Base-by-base conservation (phyloP, 2,329 filamentous ascomycete genomes). In the Fusarium sp. region DNA sequence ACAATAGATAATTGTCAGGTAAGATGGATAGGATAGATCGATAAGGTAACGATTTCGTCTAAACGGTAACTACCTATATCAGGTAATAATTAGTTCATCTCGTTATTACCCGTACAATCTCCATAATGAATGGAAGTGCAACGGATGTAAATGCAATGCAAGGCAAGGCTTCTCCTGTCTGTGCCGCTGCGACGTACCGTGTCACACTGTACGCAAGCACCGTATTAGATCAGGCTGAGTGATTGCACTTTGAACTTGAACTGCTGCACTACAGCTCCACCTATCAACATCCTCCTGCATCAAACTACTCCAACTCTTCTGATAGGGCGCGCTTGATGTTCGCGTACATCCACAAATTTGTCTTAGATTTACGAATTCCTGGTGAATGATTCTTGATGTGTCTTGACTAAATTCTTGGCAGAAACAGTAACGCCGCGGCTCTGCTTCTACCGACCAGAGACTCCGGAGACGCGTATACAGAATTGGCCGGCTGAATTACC, bases 241-340 rank as follows among this genome's bases (percentile, higher is more conserved):
- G 48, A 59, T 47, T 60, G 51, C 45, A 13, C 11, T 50, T 50
- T 41, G 34, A 51, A 41, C 49, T 50, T 41, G 34, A 53, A 42
- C 49, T 37, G 10, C 34, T 32, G 42, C 40, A 40, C 32, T 37
- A 21, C 32, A 34, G 46, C 61, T 57, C 67, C 68, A 68, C 68
- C 55, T 53, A 71, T 55, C 64, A 71, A 55, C 41, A 63, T 66
- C 45, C 56, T 65, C 54, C 34, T 60, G 50, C 55, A 64, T 53
- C 47, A 65, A 57, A 47, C 60, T 30, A 23, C 43, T 60, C 43
- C 30, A 60, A 42, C 25, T 34, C 23, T 25, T 67, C 45, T 49
- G 53, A 55, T 63, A 70, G 49, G 50, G 57, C 60, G 66, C 63
- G 67, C 55, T 70, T 64, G 54, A 30, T 49, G 18, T 50, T 64